These are phyloP conservation scores for Roridomyces roridus DNA, from an alignment of 768 basidiomycete species.

Conservation along the genomic window DNA sequence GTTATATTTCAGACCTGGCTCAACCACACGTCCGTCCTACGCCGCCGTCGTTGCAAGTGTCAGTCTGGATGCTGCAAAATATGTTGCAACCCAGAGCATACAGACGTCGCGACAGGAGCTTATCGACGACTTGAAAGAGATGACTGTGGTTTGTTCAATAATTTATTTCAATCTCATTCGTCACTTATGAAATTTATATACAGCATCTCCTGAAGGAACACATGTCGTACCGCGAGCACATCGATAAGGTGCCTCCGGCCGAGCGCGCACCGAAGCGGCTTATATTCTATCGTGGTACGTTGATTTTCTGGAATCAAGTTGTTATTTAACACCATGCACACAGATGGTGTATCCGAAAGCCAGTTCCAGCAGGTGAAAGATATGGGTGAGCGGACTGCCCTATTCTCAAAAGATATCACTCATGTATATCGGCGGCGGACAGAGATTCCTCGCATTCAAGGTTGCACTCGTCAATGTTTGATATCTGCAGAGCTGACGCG, in stretches of 20 bases:
- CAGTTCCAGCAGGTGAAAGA: slow-evolving; percentile 59
- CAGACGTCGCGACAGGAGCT: slow-evolving; percentile 72
- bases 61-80: slow-evolving; percentile 76
- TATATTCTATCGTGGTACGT: slow-evolving; percentile 74
- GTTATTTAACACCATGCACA: slow-evolving; percentile 13
- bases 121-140: slow-evolving; percentile 70
- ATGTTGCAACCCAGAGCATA: slow-evolving; percentile 64
- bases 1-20: no score
- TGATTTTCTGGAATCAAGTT: slow-evolving; percentile 13
- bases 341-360: slow-evolving; percentile 61
- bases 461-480: slow-evolving; percentile 50
- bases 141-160: slow-evolving; percentile 56
- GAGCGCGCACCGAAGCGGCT: slow-evolving; percentile 62
- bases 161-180: slow-evolving; percentile 55
- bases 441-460: no score
- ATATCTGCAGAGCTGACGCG: neutral
- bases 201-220: slow-evolving; percentile 61
- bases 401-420: no score
- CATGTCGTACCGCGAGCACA: slow-evolving; percentile 54
- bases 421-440: no score
- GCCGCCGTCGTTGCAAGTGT: slow-evolving; percentile 80
- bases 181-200: slow-evolving; percentile 50
- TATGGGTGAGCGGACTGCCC: no score
- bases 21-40: slow-evolving; percentile 73
- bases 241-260: slow-evolving; percentile 57